Evolutionary conservation across 306 rosid genomes (phyloP).

Genomic region (barrel medic (Medicago truncatula)): DNA sequence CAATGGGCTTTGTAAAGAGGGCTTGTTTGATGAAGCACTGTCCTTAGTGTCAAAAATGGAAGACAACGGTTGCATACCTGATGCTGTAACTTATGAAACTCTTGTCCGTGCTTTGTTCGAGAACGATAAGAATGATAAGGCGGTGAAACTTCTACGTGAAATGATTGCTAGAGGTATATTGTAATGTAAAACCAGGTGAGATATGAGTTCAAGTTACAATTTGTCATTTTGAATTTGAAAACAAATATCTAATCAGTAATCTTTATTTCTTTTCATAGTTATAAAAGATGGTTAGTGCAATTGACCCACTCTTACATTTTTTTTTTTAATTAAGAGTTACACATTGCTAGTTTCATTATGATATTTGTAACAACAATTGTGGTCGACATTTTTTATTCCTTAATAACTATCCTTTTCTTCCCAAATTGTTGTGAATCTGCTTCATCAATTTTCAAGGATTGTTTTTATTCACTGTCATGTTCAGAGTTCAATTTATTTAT

Average conservation of each 20-base stretch:
- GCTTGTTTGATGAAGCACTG: too few relatives aligned
- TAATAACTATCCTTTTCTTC: neutral
- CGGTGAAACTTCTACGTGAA: too few relatives aligned
- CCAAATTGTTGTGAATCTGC: neutral
- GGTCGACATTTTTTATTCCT: neutral
- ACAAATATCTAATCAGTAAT: neutral
- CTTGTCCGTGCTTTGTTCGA: too few relatives aligned
- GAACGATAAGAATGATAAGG: too few relatives aligned
- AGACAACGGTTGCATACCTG: too few relatives aligned
- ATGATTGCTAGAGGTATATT: too few relatives aligned
- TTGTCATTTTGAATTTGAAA: neutral
- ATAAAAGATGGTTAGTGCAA: neutral
- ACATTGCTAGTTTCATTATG: neutral
- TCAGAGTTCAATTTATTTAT: neutral
- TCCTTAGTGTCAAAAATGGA: too few relatives aligned
- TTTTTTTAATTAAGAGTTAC: neutral
- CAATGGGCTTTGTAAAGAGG: too few relatives aligned
- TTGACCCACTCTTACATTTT: neutral
- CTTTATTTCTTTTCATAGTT: neutral
- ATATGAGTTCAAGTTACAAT: too few relatives aligned
- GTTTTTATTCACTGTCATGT: neutral
- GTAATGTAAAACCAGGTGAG: too few relatives aligned
- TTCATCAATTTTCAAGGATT: neutral
- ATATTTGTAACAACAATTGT: neutral
- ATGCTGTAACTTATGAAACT: too few relatives aligned